phyloP scores from a whole-genome alignment of 2,329 filamentous ascomycete species.

The Aureobasidium sp. region DNA sequence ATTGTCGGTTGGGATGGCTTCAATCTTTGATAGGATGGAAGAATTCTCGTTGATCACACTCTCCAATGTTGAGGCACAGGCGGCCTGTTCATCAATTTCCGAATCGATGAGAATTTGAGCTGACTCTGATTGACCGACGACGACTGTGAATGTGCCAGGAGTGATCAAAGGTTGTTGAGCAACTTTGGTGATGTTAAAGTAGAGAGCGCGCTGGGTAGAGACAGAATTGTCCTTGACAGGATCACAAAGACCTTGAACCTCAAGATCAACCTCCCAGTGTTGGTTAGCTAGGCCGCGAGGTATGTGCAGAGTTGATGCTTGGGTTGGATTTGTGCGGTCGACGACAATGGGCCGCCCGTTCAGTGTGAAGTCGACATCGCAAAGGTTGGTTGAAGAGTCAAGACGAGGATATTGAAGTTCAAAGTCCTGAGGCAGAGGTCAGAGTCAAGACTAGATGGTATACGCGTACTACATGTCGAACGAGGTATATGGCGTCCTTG shows the following conservation, averaged over 20 bases:
- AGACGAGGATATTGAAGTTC: constrained; percentile 2
- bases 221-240: background rate
- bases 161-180: background rate
- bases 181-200: constrained; percentile 6
- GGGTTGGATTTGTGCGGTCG: background rate
- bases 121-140: background rate
- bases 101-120: constrained; percentile 1
- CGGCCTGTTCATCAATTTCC: background rate
- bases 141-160: background rate
- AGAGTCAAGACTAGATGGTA: background rate
- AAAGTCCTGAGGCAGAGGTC: constrained; percentile 9
- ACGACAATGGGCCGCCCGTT: constrained; percentile 4
- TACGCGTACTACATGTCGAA: background rate
- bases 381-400: constrained; percentile 6
- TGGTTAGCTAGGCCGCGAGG: background rate
- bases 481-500: constrained; percentile 1
- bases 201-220: background rate
- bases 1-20: background rate
- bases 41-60: constrained; percentile 5
- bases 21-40: background rate
- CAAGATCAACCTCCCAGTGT: constrained; percentile 9
- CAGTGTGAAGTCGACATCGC: constrained; percentile 5
- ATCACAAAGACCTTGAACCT: constrained; percentile 5
- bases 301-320: background rate
- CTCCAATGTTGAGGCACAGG: background rate